phyloP scores from a whole-genome alignment of 2,329 filamentous ascomycete species.

The Aspergillus versicolor region DNA sequence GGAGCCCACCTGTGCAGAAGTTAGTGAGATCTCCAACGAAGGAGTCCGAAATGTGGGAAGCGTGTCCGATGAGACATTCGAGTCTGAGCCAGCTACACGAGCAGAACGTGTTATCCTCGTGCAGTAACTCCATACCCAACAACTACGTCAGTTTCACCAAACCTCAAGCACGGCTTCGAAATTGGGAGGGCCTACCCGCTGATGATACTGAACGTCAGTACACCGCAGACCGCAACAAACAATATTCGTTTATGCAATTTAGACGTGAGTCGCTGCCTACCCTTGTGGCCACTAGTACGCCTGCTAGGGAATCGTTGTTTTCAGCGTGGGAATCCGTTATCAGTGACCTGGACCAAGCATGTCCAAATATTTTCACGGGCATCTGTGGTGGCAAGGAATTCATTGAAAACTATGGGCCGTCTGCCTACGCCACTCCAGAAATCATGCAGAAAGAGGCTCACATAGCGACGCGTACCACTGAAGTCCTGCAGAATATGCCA shows the following conservation, averaged over 20 bases:
- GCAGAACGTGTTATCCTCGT: slow-evolving; percentile 27
- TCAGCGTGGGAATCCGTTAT: slow-evolving; percentile 82
- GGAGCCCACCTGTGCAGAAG: slow-evolving; percentile 34
- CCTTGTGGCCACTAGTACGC: slow-evolving; percentile 42
- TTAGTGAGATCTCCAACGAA: slow-evolving; percentile 34
- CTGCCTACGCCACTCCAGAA: slow-evolving; percentile 33
- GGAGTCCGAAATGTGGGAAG: slow-evolving; percentile 36
- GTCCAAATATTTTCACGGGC: slow-evolving; percentile 70
- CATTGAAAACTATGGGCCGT: slow-evolving; percentile 35
- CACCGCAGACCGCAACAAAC: slow-evolving; percentile 16
- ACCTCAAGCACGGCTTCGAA: slow-evolving; percentile 33
- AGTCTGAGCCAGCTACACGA: slow-evolving; percentile 20
- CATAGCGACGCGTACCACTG: too few species aligned
- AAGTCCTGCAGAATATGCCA: too few species aligned
- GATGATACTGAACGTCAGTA: slow-evolving; percentile 22
- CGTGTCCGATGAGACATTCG: slow-evolving; percentile 29
- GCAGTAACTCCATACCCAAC: slow-evolving; percentile 34
- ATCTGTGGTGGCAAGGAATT: slow-evolving; percentile 48
- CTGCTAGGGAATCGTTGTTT: slow-evolving; percentile 50
- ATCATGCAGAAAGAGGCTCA: slow-evolving; percentile 29
- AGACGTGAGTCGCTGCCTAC: slow-evolving; percentile 28
- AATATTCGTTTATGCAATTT: slow-evolving; percentile 40
- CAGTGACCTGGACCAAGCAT: slow-evolving; percentile 74
- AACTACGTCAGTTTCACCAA: slow-evolving; percentile 24
- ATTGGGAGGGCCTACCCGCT: slow-evolving; percentile 28